Conservation (phyloP, 1,284 basidiomycete species). For the Ustilago shanxiensis region DNA sequence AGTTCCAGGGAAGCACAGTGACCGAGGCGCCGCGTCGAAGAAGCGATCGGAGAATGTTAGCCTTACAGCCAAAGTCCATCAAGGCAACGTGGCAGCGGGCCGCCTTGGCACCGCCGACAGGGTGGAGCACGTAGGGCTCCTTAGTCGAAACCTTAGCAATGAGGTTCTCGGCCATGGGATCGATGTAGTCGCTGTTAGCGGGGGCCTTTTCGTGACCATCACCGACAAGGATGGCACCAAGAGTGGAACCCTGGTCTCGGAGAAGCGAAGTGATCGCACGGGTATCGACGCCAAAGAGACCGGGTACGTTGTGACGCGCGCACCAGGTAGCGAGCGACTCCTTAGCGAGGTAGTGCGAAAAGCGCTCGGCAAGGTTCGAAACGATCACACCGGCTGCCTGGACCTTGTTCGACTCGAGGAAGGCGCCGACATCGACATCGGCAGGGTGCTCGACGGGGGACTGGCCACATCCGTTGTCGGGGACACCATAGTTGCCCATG, state of each 20-base stretch:
- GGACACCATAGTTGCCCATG: constrained; percentile 99
- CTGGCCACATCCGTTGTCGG: constrained; percentile 75
- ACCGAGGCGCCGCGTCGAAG: constrained; percentile 90
- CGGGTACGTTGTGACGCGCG: constrained; percentile 87
- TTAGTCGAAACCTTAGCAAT: constrained; percentile 93
- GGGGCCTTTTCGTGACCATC: constrained; percentile 77
- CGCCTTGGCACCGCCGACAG: constrained; percentile 76
- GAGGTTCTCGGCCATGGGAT: constrained; percentile 90
- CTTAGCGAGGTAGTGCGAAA: constrained; percentile 92
- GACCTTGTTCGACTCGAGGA: constrained; percentile 86
- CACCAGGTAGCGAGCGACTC: constrained; percentile 96
- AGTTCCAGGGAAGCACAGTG: constrained; percentile 97
- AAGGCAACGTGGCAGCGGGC: constrained; percentile 85
- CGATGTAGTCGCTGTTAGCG: constrained; percentile 75
- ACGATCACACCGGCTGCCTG: constrained; percentile 95
- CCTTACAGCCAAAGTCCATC: constrained; percentile 96
- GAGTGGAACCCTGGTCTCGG: constrained; percentile 95
- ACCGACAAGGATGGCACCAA: constrained; percentile 90
- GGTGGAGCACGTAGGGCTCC: constrained; percentile 86
- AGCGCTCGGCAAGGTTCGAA: constrained; percentile 92
- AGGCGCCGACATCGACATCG: constrained; percentile 71
- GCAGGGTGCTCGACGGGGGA: constrained; percentile 74
- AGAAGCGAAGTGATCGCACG: constrained; percentile 93
- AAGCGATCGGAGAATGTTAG: constrained; percentile 93
- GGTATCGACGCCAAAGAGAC: constrained; percentile 96